A percentile compares a stretch with the other conserved stretches of the same genome.
Evolutionary conservation across 2,329 filamentous ascomycete genomes (phyloP).

Genomic region (Pseudonectria buxi): DNA sequence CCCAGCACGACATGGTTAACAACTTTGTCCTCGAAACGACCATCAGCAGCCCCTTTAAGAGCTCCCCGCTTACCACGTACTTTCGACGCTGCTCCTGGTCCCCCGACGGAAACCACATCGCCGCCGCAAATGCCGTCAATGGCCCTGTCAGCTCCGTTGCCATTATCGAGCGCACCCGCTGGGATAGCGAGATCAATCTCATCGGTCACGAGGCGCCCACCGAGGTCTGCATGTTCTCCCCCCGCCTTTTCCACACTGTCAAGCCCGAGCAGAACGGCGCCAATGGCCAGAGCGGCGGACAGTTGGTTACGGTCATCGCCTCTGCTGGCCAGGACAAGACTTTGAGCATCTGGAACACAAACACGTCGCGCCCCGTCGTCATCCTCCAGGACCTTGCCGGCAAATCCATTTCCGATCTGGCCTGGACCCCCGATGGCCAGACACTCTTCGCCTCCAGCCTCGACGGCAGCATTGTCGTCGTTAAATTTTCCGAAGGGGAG

Average conservation of each 20-base stretch:
- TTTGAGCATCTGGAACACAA: constrained; percentile 95
- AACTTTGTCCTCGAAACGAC: constrained; percentile 95
- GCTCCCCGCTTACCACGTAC: constrained; percentile 91
- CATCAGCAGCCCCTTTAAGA: constrained; percentile 78
- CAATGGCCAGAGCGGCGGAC: constrained; percentile 32
- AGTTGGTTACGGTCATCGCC: constrained; percentile 83
- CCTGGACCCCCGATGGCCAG: constrained; percentile 89
- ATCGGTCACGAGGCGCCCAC: constrained; percentile 96
- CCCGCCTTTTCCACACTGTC: constrained; percentile 72
- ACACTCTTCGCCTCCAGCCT: constrained; percentile 80
- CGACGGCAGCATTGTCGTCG: constrained; percentile 78
- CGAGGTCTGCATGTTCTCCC: constrained; percentile 96
- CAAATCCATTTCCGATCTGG: constrained; percentile 89
- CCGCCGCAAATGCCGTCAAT: constrained; percentile 93
- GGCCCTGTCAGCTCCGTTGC: constrained; percentile 95
- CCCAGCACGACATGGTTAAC: constrained; percentile 89
- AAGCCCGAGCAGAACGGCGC: constrained; percentile 52
- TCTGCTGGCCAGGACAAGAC: constrained; percentile 97
- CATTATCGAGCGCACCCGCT: constrained; percentile 84
- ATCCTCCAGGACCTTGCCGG: constrained; percentile 81
- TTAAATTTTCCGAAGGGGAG: constrained; percentile 79
- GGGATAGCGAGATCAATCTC: constrained; percentile 95
- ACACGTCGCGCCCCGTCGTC: constrained; percentile 82
- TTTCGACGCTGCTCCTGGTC: constrained; percentile 97
- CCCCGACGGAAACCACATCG: constrained; percentile 93